A percentile compares a stretch with the other conserved stretches of the same genome.
These are phyloP conservation scores for Dillenia turbinata DNA, from an alignment of 164 flowering plant genomes.

Conservation along the genomic window DNA sequence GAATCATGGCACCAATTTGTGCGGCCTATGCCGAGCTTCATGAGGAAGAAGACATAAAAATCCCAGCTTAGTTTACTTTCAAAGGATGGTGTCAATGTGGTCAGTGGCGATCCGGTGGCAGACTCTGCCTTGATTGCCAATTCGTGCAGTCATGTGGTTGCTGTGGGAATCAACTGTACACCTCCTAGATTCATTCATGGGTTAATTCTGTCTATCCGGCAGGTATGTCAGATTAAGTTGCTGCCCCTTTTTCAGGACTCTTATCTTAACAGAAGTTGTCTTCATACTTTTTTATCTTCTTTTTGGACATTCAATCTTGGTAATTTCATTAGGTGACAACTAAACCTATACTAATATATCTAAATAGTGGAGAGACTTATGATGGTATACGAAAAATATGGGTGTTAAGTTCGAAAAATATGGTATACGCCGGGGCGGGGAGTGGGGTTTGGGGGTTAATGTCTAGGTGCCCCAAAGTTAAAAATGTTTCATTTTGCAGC, in stretches of 20 bases:
- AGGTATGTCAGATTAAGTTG: slow-evolving; percentile 35
- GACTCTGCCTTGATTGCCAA: slow-evolving; percentile 74
- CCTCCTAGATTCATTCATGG: slow-evolving; percentile 76
- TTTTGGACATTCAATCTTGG: background rate
- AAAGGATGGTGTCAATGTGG: slow-evolving; percentile 75
- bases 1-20: background rate
- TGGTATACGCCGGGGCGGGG: too few species aligned
- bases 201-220: slow-evolving; percentile 41
- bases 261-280: background rate
- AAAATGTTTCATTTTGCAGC: slow-evolving; percentile 22
- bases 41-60: slow-evolving; percentile 56
- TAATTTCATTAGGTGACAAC: slow-evolving; percentile 41
- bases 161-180: slow-evolving; percentile 90
- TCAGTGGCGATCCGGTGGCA: slow-evolving; percentile 66
- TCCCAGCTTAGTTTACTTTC: slow-evolving; percentile 91
- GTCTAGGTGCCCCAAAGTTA: too few species aligned
- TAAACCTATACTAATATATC: slow-evolving; percentile 80
- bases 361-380: slow-evolving; percentile 93
- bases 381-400: slow-evolving; percentile 63
- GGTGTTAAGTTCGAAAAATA: slow-evolving; percentile 84
- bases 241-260: background rate
- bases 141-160: slow-evolving; percentile 65
- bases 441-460: too few species aligned
- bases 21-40: slow-evolving; percentile 81
- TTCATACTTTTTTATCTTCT: background rate